Percentiles rank a stretch among this genome's conserved stretches.
phyloP scores from a whole-genome alignment of 2,329 filamentous ascomycete species.

The Cladophialophora psammophila region DNA sequence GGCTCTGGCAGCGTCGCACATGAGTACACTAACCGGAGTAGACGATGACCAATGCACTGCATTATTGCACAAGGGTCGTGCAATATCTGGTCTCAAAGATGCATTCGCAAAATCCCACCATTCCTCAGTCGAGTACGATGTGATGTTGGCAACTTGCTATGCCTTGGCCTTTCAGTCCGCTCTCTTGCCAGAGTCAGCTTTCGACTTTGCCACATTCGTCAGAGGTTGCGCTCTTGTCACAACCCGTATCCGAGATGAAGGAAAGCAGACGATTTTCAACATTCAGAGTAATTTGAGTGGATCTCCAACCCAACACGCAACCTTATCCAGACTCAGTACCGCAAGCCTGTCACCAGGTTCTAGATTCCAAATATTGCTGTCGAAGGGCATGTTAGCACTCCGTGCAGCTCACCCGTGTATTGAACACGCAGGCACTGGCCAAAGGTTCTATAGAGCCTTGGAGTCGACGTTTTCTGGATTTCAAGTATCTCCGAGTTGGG shows the following conservation, averaged over 20 bases:
- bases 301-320: neutral
- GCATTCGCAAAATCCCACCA: constrained; percentile 49
- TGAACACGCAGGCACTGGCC: neutral
- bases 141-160: constrained; percentile 43
- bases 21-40: constrained; percentile 48
- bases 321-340: neutral
- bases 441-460: constrained; percentile 34
- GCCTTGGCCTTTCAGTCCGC: constrained; percentile 43
- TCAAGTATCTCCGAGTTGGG: constrained; percentile 33
- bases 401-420: constrained; percentile 1
- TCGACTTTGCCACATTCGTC: constrained; percentile 44
- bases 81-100: constrained; percentile 67
- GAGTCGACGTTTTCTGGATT: constrained; percentile 33
- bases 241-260: constrained; percentile 43
- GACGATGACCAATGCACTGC: constrained; percentile 61
- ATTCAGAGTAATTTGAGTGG: neutral
- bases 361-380: constrained; percentile 38
- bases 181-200: constrained; percentile 40
- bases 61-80: constrained; percentile 71
- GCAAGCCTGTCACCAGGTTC: constrained; percentile 5
- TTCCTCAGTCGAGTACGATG: constrained; percentile 37
- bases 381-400: constrained; percentile 6
- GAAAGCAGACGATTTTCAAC: constrained; percentile 24
- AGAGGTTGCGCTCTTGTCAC: constrained; percentile 43
- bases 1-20: constrained; percentile 70